These are phyloP conservation scores for Aspergillus caelatus DNA, from an alignment of 2,329 filamentous ascomycete genomes.

Conservation along the genomic window DNA sequence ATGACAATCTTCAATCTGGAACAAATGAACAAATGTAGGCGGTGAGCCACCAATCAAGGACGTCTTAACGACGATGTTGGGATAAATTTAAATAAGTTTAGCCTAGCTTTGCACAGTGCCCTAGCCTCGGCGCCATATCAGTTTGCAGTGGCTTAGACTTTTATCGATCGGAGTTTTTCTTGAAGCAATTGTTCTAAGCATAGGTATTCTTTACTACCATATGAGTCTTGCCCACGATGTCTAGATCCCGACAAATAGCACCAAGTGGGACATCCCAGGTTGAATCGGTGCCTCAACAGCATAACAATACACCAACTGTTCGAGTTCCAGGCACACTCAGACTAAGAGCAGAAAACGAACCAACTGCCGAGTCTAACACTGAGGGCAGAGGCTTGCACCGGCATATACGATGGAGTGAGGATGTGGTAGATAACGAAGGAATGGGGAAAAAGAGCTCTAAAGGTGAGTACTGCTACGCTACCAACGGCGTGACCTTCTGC, in stretches of 20 bases:
- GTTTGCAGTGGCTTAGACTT: background rate
- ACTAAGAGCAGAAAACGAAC: conserved; percentile 31
- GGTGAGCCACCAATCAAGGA: background rate
- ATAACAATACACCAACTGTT: conserved; percentile 21
- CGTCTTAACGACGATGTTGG: background rate
- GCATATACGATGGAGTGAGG: conserved; percentile 87
- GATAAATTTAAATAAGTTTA: background rate
- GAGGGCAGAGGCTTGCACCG: conserved; percentile 46
- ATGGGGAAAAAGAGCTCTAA: conserved; percentile 93
- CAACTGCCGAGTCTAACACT: conserved; percentile 7
- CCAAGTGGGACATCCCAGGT: conserved; percentile 29
- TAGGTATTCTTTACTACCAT: background rate
- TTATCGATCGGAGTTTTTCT: background rate
- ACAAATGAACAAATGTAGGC: background rate
- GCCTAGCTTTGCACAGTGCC: background rate
- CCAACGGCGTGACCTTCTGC: background rate
- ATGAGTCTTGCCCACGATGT: conserved; percentile 29
- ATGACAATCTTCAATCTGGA: background rate
- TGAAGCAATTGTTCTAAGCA: background rate
- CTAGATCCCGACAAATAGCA: conserved; percentile 34
- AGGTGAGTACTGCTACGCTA: conserved; percentile 57
- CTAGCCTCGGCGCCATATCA: background rate
- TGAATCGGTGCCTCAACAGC: conserved; percentile 29
- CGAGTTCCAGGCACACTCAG: conserved; percentile 35
- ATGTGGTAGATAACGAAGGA: conserved; percentile 93